Evolutionary conservation across 2,329 filamentous ascomycete species (phyloP), one percentile per base, ranked within the genome.

Genomic region (Penicillium griseofulvum): DNA sequence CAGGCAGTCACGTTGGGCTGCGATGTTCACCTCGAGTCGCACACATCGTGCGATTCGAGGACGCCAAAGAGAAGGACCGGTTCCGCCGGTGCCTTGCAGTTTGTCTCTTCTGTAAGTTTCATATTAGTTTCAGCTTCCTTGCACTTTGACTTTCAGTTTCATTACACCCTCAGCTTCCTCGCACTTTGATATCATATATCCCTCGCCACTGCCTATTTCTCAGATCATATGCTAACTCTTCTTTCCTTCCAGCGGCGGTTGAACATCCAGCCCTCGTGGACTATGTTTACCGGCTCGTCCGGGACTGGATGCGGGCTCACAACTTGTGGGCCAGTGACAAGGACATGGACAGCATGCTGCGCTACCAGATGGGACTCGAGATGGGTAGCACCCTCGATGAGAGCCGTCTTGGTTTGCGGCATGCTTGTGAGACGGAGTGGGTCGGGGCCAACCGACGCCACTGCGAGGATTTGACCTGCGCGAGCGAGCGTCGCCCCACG

Each of bases 381-480:
- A 59, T 66, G 17, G 51, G 54, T 7, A 49, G 65, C 10, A 36
- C 41, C 14, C 48, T 71, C 26, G 53, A 60, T 28, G 36, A 42
- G 2, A 11, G 37, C 10, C 44, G 59, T 31, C 57, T 59, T 2
- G 66, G 66, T 1, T 16, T 57, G 17, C 60, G 67, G 26, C 69
- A 74, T 48, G 71, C 71, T 12, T 73, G 69, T 38, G 52, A 65
- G 37, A 64, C 64, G 5, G 71, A 74, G 49, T 74, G 71, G 71
- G 52, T 56, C 12, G 71, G 71, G 14, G 45, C 39, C 17, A 62
- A 62, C 43, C 53, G 58, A 5, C 61, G 64, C 42, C 57, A 60
- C 53, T 73, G 69, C 46, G 47, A 17, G 1, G 66, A 74, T 50
- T 31, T 56, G 6, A 54, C 56, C 26, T 72, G 69, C 55, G 48